phyloP scores from a whole-genome alignment of 2,329 filamentous ascomycete species.

The Botrytis fabae region DNA sequence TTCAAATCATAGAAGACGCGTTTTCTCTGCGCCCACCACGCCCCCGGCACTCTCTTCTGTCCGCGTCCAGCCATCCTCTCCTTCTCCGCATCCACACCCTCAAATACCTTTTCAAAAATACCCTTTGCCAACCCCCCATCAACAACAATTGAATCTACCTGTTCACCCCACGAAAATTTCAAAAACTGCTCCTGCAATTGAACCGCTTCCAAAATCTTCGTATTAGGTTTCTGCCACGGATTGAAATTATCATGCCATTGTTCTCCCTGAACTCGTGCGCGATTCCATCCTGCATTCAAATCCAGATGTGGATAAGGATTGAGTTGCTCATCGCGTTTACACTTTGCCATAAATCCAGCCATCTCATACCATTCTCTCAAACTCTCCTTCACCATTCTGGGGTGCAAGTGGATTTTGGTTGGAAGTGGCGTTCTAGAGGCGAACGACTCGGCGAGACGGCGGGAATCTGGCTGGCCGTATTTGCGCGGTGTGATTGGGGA shows the following conservation, averaged over 20 bases:
- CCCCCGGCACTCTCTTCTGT: conserved; percentile 25
- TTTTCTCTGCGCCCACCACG: conserved; percentile 29
- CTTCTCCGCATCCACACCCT: conserved; percentile 20
- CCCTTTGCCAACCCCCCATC: conserved; percentile 23
- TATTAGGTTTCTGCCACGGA: background rate
- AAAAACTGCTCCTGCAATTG: background rate
- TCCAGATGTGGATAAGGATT: conserved; percentile 13
- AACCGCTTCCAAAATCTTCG: background rate
- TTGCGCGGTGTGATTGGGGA: conserved; percentile 1
- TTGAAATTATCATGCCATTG: background rate
- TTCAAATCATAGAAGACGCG: conserved; percentile 22
- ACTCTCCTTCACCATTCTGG: background rate
- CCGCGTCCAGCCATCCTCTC: conserved; percentile 2
- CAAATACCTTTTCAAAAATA: conserved; percentile 29
- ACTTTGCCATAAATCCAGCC: background rate
- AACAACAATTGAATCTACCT: conserved; percentile 26
- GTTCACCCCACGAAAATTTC: conserved; percentile 22
- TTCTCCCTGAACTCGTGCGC: conserved; percentile 11
- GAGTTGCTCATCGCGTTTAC: background rate
- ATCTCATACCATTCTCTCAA: conserved; percentile 13
- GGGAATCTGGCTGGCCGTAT: conserved; percentile 7
- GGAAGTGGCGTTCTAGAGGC: conserved; percentile 14
- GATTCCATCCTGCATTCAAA: conserved; percentile 17
- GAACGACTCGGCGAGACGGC: conserved; percentile 10
- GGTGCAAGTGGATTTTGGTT: background rate